A percentile compares a stretch with the other conserved stretches of the same genome.
These are phyloP conservation scores for Paraphysoderma sedebokerense DNA, from an alignment of 371 early-diverging fungal species.

Conservation along the genomic window DNA sequence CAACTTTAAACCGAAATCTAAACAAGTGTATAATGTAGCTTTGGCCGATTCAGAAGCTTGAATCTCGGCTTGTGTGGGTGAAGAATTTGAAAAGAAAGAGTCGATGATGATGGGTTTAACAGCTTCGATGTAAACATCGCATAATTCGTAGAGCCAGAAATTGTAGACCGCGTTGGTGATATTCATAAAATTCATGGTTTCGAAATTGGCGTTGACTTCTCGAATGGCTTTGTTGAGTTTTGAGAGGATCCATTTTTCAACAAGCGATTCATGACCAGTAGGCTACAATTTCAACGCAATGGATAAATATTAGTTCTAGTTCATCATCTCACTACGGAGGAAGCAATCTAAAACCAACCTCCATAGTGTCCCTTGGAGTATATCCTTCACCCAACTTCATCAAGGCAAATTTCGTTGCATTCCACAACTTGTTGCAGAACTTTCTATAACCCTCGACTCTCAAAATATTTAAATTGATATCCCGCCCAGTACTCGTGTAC, in stretches of 20 bases:
- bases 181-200: slow-evolving; percentile 85
- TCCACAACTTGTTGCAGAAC: slow-evolving; percentile 99
- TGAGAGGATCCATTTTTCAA: slow-evolving; percentile 86
- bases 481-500: slow-evolving; percentile 68
- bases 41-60: too few species aligned
- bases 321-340: background rate
- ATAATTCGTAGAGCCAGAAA: slow-evolving; percentile 95
- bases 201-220: slow-evolving; percentile 56
- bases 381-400: slow-evolving; percentile 84
- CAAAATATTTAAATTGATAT: slow-evolving; percentile 92
- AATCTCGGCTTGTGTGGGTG: too few species aligned
- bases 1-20: slow-evolving; percentile 81
- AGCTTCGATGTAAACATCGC: slow-evolving; percentile 87
- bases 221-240: slow-evolving; percentile 68
- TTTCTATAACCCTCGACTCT: slow-evolving; percentile 97
- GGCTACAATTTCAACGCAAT: slow-evolving; percentile 10
- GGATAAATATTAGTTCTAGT: background rate
- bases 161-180: slow-evolving; percentile 79
- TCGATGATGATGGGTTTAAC: slow-evolving; percentile 7
- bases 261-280: slow-evolving; percentile 67
- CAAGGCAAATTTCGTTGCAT: slow-evolving; percentile 86
- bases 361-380: too few species aligned
- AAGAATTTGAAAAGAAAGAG: too few species aligned
- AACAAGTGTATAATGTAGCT: slow-evolving; percentile 74
- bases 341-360: background rate